Evolutionary conservation across 23 red algal genomes (phyloP).

Genomic region (Gracilariopsis chorda): DNA sequence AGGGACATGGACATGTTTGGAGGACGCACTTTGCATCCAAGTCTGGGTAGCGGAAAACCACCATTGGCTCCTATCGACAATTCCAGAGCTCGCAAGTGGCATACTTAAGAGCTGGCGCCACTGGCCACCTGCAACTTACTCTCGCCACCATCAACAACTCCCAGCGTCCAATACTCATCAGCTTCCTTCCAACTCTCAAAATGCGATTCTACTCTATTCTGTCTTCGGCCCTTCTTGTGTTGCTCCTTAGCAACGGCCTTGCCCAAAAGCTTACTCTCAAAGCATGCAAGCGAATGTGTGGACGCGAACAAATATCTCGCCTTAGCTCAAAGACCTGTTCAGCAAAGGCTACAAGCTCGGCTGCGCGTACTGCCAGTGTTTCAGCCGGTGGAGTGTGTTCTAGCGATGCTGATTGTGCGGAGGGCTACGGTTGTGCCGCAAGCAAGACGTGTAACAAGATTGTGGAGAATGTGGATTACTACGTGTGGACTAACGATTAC

Average conservation of each 20-base stretch:
- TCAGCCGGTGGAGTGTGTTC: not conserved
- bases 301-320: not conserved
- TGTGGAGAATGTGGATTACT: not conserved
- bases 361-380: not conserved
- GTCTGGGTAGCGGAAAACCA: too few species aligned
- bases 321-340: not conserved
- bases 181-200: not conserved
- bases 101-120: too few species aligned
- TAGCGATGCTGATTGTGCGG: not conserved
- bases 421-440: not conserved
- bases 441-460: conserved; percentile 16
- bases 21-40: too few species aligned
- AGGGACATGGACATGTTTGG: too few species aligned
- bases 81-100: too few species aligned
- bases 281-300: not conserved
- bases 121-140: too few species aligned
- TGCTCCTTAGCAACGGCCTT: not conserved
- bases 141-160: too few species aligned
- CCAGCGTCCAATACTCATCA: not conserved
- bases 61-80: too few species aligned
- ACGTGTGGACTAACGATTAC: not conserved
- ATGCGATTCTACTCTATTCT: not conserved
- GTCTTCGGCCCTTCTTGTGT: not conserved
- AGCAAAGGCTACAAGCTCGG: not conserved
- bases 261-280: not conserved